phyloP scores from a whole-genome alignment of 2,329 filamentous ascomycete genomes.

The Nakataea oryzae region DNA sequence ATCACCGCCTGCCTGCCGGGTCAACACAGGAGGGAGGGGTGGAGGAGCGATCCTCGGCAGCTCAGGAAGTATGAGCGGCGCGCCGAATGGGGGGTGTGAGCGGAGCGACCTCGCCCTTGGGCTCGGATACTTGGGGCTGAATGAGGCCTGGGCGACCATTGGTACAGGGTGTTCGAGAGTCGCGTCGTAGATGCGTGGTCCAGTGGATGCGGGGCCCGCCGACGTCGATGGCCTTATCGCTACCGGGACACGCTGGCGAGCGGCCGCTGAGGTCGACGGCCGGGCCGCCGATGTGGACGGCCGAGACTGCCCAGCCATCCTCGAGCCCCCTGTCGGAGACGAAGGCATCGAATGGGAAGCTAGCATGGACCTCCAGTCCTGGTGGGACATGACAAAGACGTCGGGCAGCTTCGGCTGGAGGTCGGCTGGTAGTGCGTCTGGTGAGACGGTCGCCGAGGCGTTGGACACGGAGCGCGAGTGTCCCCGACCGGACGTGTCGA shows the following conservation, averaged over 20 bases:
- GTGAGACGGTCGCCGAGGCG: neutral
- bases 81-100: conserved; percentile 1
- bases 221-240: neutral
- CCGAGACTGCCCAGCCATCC: neutral
- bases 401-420: neutral
- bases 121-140: neutral
- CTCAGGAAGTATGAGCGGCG: neutral
- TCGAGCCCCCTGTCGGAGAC: neutral
- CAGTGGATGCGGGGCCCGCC: neutral
- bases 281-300: neutral
- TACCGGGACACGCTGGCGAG: neutral
- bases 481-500: neutral
- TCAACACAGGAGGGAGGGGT: neutral
- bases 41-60: neutral
- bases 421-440: neutral
- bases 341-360: neutral
- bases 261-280: neutral
- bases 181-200: no score
- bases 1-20: neutral
- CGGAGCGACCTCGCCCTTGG: neutral
- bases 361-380: neutral
- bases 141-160: neutral
- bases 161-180: neutral
- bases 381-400: neutral
- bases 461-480: neutral